Evolutionary conservation across 2,329 filamentous ascomycete species (phyloP), one percentile per base, ranked within the genome.

Genomic region (Verticillium nubilum): DNA sequence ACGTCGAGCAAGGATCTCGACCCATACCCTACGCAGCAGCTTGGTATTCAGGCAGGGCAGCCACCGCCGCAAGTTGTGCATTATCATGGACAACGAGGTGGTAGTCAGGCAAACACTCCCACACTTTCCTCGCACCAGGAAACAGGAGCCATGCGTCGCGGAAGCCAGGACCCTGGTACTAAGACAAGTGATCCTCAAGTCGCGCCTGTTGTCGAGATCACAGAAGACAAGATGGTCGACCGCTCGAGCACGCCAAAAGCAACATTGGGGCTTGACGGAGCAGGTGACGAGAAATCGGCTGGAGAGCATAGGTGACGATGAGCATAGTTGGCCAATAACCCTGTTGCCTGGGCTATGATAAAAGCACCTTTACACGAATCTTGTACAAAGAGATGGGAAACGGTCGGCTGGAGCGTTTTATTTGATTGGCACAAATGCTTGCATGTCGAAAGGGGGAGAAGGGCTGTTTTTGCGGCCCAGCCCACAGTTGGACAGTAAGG

Each of bases 1-100:
- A 89, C 86, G 1, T 89, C 86, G 10, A 88, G 86, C 72, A 87
- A 86, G 69, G 86, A 89, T 68, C 74, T 89, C 31, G 84, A 89
- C 66, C 86, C 83, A 0, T 89, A 89, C 67, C 86, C 86, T 5
- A 87, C 85, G 28, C 84, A 88, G 65, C 78, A 87, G 56, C 73
- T 88, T 5, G 86, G 85, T 17, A 80, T 83, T 2, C 83, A 86
- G 64, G 81, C 82, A 42, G 85, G 85, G 17, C 85, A 88, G 69
- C 77, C 81, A 17, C 85, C 85, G 27, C 86, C 86, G 10, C 86
- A 88, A 67, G 86, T 88, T 2, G 78, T 88, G 29, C 86, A 88
- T 66, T 88, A 88, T 65, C 85, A 88, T 63, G 86, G 86, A 5
- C 86, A 88, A 69, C 77, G 85, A 42, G 86, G 86, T n/a, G 85